These are phyloP conservation scores for Alternaria conjuncta DNA, from an alignment of 2,329 filamentous ascomycete species.

Conservation along the genomic window DNA sequence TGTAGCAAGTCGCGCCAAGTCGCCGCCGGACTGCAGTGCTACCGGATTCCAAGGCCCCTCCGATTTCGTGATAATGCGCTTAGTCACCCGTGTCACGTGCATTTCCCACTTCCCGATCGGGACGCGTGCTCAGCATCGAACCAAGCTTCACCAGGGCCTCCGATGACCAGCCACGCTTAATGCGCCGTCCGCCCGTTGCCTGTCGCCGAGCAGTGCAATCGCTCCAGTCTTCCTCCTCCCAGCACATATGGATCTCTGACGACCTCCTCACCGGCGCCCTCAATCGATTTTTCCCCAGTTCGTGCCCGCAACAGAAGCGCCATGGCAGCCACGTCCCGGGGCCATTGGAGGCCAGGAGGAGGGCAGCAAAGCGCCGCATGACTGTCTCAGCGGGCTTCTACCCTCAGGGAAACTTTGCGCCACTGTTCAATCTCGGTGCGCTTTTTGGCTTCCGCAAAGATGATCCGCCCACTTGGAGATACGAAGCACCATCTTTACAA, in stretches of 20 bases:
- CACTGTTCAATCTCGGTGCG: constrained; percentile 35
- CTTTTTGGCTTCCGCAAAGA: constrained; percentile 36
- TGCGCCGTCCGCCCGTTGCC: constrained; percentile 57
- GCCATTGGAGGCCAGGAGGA: constrained; percentile 65
- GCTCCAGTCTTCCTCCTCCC: constrained; percentile 48
- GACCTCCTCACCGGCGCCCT: constrained; percentile 60
- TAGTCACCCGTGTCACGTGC: constrained; percentile 18
- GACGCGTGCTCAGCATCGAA: constrained; percentile 8
- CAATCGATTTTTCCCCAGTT: constrained; percentile 57
- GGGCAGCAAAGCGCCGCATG: constrained; percentile 63
- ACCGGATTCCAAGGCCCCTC: background rate
- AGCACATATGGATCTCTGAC: constrained; percentile 67
- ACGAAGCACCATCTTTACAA: constrained; percentile 41
- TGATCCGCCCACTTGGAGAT: constrained; percentile 39
- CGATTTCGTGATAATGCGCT: background rate
- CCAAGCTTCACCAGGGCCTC: constrained; percentile 17
- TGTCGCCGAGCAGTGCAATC: constrained; percentile 60
- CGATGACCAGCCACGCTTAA: constrained; percentile 46
- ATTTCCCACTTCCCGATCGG: constrained; percentile 13
- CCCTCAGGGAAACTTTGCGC: constrained; percentile 27
- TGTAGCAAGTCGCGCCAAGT: constrained; percentile 6
- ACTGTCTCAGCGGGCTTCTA: constrained; percentile 53
- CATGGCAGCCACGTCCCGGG: constrained; percentile 68
- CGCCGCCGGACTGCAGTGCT: background rate
- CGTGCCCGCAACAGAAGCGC: constrained; percentile 55